Conservation (phyloP, 192 early-diverging fungal species). For the Gonapodya prolifera region DNA sequence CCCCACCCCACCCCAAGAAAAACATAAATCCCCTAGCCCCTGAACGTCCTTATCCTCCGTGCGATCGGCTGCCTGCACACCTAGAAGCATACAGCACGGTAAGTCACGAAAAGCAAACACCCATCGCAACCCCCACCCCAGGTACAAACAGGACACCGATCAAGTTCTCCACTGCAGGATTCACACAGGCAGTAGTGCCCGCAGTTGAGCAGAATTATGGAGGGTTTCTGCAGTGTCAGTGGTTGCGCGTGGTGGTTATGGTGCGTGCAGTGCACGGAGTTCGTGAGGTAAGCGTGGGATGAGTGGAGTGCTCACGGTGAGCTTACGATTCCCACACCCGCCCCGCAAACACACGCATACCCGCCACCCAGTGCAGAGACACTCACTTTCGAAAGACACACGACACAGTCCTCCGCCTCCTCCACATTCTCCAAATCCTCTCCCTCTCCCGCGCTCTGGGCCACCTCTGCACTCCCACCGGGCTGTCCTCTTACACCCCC, state of each 20-base stretch:
- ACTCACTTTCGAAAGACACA: neutral
- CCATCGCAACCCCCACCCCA: no score
- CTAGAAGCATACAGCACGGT: neutral
- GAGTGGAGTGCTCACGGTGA: no score
- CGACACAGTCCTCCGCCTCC: neutral
- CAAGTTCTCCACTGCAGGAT: neutral
- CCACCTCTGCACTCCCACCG: neutral
- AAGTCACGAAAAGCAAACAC: no score
- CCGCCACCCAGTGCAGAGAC: neutral
- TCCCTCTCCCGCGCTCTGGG: neutral
- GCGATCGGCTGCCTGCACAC: neutral
- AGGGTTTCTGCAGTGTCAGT: neutral
- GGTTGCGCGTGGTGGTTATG: neutral
- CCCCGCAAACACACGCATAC: no score
- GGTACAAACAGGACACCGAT: neutral
- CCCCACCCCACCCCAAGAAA: no score
- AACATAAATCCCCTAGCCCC: neutral
- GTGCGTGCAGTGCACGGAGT: neutral
- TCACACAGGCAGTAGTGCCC: neutral
- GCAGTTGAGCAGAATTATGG: neutral
- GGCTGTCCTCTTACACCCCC: no score
- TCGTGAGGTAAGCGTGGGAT: neutral
- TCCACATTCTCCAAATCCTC: neutral
- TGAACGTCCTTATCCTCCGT: neutral
- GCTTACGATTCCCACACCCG: no score